Percentiles rank a stretch among this genome's conserved stretches.
phyloP scores from a whole-genome alignment of 129 eudicot species.

The Chrysanthemum lavandulifolium region DNA sequence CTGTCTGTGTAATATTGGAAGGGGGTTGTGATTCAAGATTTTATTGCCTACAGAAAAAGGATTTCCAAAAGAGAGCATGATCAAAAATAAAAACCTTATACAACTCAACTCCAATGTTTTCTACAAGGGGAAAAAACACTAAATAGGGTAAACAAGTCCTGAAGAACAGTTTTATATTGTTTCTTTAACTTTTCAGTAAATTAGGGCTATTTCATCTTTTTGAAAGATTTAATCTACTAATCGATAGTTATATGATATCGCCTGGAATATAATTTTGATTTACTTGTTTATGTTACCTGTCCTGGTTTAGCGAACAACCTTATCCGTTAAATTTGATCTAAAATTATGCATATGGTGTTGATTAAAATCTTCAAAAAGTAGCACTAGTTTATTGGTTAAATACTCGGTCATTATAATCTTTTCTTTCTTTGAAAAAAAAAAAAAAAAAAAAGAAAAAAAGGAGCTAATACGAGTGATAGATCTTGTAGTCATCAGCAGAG shows the following conservation, averaged over 20 bases:
- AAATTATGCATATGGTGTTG: background rate
- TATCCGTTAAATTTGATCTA: background rate
- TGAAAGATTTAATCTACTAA: background rate
- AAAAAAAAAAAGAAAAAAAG: too few species aligned
- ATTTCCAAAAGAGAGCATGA: background rate
- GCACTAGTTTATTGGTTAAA: background rate
- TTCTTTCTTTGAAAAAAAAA: background rate
- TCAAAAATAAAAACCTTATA: background rate
- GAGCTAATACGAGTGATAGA: too few species aligned
- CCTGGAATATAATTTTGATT: too few species aligned
- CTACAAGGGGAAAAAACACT: constrained; percentile 3
- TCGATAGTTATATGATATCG: too few species aligned
- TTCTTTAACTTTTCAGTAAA: background rate
- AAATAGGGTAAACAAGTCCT: background rate
- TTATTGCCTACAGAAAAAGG: background rate
- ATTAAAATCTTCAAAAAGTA: background rate
- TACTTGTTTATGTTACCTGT: too few species aligned
- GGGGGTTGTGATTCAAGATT: too few species aligned
- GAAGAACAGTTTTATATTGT: background rate
- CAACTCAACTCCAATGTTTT: background rate
- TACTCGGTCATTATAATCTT: background rate
- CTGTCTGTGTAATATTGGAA: too few species aligned
- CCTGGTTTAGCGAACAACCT: too few species aligned
- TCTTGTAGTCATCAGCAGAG: too few species aligned
- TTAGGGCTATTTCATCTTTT: background rate